Percentiles rank a stretch among this genome's conserved stretches.
Conservation (phyloP, 2,329 filamentous ascomycete genomes). For the Dendryphion nanum region DNA sequence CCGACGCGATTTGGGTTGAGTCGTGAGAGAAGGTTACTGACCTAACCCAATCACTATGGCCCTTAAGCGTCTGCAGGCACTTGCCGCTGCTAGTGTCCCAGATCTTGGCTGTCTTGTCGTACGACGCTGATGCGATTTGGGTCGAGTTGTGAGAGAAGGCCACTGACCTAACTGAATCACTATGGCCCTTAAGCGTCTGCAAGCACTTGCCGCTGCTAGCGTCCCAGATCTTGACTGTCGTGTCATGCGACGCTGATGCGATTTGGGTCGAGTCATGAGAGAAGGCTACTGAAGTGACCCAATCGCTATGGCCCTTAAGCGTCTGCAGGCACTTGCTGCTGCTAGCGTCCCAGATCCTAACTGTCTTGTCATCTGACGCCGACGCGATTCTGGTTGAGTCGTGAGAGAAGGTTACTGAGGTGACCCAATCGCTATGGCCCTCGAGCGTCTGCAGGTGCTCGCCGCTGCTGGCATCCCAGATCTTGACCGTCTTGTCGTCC, state of each 20-base stretch:
- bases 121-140: slow-evolving; percentile 9
- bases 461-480: slow-evolving; percentile 14
- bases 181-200: slow-evolving; percentile 12
- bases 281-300: slow-evolving; percentile 18
- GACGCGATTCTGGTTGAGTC: slow-evolving; percentile 15
- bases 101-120: slow-evolving; percentile 14
- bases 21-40: slow-evolving; percentile 23
- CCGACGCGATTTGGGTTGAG: slow-evolving; percentile 14
- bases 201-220: slow-evolving; percentile 11
- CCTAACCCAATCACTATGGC: slow-evolving; percentile 61
- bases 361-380: slow-evolving; percentile 10
- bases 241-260: slow-evolving; percentile 13
- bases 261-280: slow-evolving; percentile 15
- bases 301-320: slow-evolving; percentile 18
- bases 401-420: slow-evolving; percentile 21
- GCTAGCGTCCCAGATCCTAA: slow-evolving; percentile 16
- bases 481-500: slow-evolving; percentile 11
- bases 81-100: slow-evolving; percentile 37
- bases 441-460: slow-evolving; percentile 13
- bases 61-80: slow-evolving; percentile 40
- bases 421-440: slow-evolving; percentile 7
- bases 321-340: slow-evolving; percentile 48
- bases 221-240: slow-evolving; percentile 19
- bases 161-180: not conserved
- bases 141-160: slow-evolving; percentile 1